Conservation (phyloP, 2,329 filamentous ascomycete genomes). For the Neopestalotiopsis sp. region DNA sequence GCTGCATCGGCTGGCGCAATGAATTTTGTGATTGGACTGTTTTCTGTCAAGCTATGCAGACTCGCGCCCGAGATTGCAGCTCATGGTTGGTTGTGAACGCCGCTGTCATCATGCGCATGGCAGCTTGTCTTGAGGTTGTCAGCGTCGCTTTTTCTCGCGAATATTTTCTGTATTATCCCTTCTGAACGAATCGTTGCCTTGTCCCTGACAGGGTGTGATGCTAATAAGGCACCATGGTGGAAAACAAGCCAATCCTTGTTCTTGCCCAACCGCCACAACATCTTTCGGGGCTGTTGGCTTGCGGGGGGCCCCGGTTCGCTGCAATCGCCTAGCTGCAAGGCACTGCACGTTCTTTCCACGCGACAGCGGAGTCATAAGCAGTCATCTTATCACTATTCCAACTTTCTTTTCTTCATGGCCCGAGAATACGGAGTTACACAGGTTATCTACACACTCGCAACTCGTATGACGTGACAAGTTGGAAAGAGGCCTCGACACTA, state of each 20-base stretch:
- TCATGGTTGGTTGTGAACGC: background rate
- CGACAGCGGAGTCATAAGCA: slow-evolving; percentile 29
- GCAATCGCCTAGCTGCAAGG: slow-evolving; percentile 25
- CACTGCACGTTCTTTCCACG: slow-evolving; percentile 31
- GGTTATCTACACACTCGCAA: background rate
- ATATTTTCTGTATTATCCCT: background rate
- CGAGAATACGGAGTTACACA: slow-evolving; percentile 5
- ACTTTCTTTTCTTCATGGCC: background rate
- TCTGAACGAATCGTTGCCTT: slow-evolving; percentile 4
- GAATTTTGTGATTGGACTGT: slow-evolving; percentile 1
- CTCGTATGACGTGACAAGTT: background rate
- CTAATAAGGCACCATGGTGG: background rate
- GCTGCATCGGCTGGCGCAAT: background rate
- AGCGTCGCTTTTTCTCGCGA: background rate
- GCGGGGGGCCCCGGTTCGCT: background rate
- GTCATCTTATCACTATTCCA: background rate
- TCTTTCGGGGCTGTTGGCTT: background rate
- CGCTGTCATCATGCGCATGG: background rate
- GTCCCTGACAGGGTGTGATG: slow-evolving; percentile 10
- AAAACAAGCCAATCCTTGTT: slow-evolving; percentile 11
- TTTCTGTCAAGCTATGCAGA: background rate
- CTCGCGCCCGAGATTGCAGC: background rate
- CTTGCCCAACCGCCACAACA: background rate
- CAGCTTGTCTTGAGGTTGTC: background rate
- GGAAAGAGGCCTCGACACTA: background rate